A percentile compares a stretch with the other conserved stretches of the same genome.
Evolutionary conservation across 495 filamentous ascomycete genomes (phyloP).

Genomic region (Penicillium diatomitis): DNA sequence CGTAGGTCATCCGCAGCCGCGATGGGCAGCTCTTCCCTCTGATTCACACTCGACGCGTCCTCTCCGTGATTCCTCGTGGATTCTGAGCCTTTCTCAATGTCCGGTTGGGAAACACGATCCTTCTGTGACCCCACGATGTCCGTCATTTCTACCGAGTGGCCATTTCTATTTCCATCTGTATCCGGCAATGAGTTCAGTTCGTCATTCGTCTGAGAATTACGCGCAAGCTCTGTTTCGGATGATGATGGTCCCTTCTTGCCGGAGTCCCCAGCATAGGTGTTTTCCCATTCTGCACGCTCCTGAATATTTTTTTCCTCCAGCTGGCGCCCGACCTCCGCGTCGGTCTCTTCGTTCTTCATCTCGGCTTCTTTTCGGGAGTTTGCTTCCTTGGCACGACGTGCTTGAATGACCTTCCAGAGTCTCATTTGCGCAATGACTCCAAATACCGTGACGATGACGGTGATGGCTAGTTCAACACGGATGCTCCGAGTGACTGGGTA

Average conservation of each 20-base stretch:
- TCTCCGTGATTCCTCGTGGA: no score
- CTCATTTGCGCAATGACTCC: conserved; percentile 79
- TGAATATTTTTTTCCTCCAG: conserved; percentile 57
- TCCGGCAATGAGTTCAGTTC: conserved; percentile 8
- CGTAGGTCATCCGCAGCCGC: not conserved
- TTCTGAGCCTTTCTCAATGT: no score
- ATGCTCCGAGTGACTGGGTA: conserved; percentile 87
- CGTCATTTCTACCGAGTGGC: conserved; percentile 23
- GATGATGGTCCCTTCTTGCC: conserved; percentile 9
- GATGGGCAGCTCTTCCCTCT: not conserved
- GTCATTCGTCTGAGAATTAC: conserved; percentile 21
- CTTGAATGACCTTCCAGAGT: conserved; percentile 80
- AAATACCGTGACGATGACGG: conserved; percentile 60
- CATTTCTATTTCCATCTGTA: conserved; percentile 21
- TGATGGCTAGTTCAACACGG: conserved; percentile 72
- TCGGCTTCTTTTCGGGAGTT: conserved; percentile 46
- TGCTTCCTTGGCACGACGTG: conserved; percentile 55
- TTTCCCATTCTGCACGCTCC: conserved; percentile 75
- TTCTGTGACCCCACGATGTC: conserved; percentile 16
- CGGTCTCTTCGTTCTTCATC: conserved; percentile 54
- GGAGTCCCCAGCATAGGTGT: conserved; percentile 48
- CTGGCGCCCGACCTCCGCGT: conserved; percentile 56
- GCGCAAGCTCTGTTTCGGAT: conserved; percentile 22
- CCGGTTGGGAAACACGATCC: no score
- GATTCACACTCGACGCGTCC: no score